Conservation (phyloP, 176 grass and related monocot species). For the Guadua angustifolia region DNA sequence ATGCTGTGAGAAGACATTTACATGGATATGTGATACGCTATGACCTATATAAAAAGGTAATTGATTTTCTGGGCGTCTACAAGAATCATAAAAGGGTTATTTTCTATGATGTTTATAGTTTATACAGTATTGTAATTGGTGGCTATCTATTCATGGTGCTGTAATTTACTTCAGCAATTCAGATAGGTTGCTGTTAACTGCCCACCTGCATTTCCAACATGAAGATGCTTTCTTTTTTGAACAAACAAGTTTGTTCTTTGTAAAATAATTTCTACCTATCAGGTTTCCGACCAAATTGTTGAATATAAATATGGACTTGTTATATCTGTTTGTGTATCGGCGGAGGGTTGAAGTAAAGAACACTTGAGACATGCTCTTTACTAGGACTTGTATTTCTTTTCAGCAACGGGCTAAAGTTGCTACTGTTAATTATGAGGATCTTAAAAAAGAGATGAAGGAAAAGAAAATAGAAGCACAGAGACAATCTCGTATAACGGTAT, state of each 20-base stretch:
- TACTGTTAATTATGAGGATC: constrained; percentile 59
- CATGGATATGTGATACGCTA: constrained; percentile 81
- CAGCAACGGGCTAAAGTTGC: constrained; percentile 62
- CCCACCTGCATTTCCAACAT: constrained; percentile 22
- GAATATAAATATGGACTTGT: not conserved
- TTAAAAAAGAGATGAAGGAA: constrained; percentile 58
- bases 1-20: constrained; percentile 65
- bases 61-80: not conserved
- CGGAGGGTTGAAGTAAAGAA: not conserved
- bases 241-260: too few species aligned
- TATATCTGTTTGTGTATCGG: not conserved
- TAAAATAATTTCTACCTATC: too few species aligned
- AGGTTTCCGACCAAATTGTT: too few species aligned
- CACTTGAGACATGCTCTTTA: constrained; percentile 1
- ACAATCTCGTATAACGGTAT: constrained; percentile 75
- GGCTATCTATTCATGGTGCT: not conserved
- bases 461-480: constrained; percentile 70
- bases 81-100: not conserved
- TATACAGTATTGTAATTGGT: not conserved
- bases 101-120: not conserved
- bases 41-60: constrained; percentile 87
- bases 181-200: not conserved
- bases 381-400: constrained; percentile 44
- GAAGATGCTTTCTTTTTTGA: not conserved
- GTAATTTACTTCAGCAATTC: constrained; percentile 1